Evolutionary conservation across 2,329 filamentous ascomycete species (phyloP).

Genomic region (Paracorniculantispora psalliotae): DNA sequence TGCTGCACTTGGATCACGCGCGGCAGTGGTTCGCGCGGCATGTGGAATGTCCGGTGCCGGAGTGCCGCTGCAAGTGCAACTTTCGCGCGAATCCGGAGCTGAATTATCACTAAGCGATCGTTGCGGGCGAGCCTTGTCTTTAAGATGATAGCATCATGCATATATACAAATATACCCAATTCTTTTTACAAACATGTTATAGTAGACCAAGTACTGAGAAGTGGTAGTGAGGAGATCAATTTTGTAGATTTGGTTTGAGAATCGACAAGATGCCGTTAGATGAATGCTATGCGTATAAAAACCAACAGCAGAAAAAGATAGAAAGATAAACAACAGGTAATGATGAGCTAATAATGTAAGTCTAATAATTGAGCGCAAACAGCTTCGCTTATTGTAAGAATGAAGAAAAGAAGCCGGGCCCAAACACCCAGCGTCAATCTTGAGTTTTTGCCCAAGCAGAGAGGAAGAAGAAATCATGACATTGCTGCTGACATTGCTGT

Average conservation of each 20-base stretch:
- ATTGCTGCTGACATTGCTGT: too few species aligned
- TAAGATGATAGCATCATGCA: too few species aligned
- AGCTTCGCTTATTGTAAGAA: too few species aligned
- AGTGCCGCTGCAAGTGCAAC: constrained; percentile 62
- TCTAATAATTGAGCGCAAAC: neutral
- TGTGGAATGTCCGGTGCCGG: constrained; percentile 62
- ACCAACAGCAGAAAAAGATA: neutral
- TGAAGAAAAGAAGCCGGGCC: too few species aligned
- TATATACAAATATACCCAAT: neutral
- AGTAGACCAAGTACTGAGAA: too few species aligned
- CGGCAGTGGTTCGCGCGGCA: constrained; percentile 62
- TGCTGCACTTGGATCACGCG: constrained; percentile 62
- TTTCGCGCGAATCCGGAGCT: constrained; percentile 56
- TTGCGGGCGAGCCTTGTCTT: too few species aligned
- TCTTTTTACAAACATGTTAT: too few species aligned
- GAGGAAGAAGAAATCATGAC: too few species aligned
- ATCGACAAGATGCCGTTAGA: neutral
- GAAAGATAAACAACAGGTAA: too few species aligned
- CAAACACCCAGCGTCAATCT: too few species aligned
- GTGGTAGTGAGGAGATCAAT: neutral
- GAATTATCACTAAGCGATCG: constrained; percentile 43
- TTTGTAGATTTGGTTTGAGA: neutral
- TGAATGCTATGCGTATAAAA: neutral
- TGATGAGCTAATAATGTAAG: neutral
- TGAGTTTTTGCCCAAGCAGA: neutral